These are phyloP conservation scores for Neofusicoccum ribis DNA, from an alignment of 2,329 filamentous ascomycete genomes.

Conservation along the genomic window DNA sequence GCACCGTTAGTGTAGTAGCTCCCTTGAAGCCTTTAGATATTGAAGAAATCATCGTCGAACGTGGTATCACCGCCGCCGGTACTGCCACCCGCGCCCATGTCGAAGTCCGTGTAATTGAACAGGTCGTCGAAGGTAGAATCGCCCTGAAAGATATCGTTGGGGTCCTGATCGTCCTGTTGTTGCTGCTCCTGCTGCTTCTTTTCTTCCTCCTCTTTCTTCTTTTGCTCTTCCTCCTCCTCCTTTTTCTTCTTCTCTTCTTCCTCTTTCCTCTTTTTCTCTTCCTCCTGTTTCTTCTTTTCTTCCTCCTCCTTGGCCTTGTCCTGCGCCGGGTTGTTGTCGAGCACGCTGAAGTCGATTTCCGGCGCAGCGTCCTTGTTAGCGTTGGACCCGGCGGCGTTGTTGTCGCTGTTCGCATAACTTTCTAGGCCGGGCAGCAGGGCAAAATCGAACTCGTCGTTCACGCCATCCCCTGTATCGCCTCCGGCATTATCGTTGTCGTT, in stretches of 20 bases:
- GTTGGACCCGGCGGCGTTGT: constrained; percentile 18
- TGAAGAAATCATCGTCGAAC: constrained; percentile 27
- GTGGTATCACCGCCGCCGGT: constrained; percentile 22
- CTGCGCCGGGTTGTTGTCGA: neutral
- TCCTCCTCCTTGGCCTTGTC: constrained; percentile 5
- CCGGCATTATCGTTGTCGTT: constrained; percentile 9
- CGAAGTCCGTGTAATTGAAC: constrained; percentile 31
- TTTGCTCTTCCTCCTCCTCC: neutral
- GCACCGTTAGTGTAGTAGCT: no score
- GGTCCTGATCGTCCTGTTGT: constrained; percentile 16
- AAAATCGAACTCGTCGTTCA: constrained; percentile 29
- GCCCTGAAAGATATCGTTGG: constrained; percentile 18
- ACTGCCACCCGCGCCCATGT: constrained; percentile 10
- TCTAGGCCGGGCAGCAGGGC: constrained; percentile 44
- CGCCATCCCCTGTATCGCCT: neutral
- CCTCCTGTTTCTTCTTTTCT: neutral
- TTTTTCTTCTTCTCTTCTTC: neutral
- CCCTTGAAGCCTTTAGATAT: constrained; percentile 17
- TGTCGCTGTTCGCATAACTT: constrained; percentile 40
- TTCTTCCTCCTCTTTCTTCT: neutral
- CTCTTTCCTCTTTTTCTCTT: neutral
- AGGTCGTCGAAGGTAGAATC: constrained; percentile 36
- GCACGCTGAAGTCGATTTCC: constrained; percentile 11
- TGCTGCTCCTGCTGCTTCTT: constrained; percentile 2
- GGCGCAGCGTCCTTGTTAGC: neutral